These are phyloP conservation scores for Lycium ferocissimum DNA, from an alignment of 257 asterid species.

Conservation along the genomic window DNA sequence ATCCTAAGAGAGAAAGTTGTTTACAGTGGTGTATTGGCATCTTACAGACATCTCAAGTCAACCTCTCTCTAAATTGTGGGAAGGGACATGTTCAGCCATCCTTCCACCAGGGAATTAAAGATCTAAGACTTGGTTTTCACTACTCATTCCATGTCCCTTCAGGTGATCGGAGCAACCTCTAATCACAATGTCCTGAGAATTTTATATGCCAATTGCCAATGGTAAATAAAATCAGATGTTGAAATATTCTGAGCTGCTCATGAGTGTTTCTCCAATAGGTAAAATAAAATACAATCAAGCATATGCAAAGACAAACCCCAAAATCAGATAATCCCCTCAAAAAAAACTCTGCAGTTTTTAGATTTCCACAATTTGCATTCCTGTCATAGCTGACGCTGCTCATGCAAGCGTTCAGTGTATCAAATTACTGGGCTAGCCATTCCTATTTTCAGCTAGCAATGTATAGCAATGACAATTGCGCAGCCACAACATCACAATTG, in stretches of 20 bases:
- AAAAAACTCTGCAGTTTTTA: not conserved
- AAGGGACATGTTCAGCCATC: constrained; percentile 12
- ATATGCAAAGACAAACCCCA: constrained; percentile 8
- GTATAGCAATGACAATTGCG: not conserved
- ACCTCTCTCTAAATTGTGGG: not conserved
- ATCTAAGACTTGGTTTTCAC: constrained; percentile 23
- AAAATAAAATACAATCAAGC: constrained; percentile 2
- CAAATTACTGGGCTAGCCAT: not conserved
- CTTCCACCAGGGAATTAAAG: not conserved
- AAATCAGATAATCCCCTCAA: constrained; percentile 10
- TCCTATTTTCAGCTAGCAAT: constrained; percentile 11
- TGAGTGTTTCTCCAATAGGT: not conserved
- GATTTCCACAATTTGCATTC: constrained; percentile 10
- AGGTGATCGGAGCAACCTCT: constrained; percentile 7
- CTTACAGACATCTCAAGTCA: not conserved
- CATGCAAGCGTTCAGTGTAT: not conserved
- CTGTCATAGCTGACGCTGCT: not conserved
- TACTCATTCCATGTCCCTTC: not conserved
- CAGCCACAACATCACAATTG: not conserved
- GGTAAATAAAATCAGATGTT: not conserved
- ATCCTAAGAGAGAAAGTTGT: constrained; percentile 12
- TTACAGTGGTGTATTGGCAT: not conserved
- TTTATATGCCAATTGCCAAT: not conserved
- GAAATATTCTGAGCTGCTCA: not conserved
- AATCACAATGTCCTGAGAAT: not conserved